Conservation (phyloP, 257 asterid genomes). For the Verbascum thapsus region DNA sequence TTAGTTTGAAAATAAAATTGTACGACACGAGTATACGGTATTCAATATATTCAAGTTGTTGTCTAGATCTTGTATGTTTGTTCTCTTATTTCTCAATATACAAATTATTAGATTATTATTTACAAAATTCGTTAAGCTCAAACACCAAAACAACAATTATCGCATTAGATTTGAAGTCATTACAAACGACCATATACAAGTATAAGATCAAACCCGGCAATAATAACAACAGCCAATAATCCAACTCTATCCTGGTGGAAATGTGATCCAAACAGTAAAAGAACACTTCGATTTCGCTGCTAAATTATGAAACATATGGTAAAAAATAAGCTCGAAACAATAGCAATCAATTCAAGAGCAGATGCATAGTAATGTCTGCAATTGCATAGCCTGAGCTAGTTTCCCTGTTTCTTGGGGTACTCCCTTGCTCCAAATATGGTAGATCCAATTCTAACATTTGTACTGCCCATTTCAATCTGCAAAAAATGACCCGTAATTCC, state of each 20-base stretch:
- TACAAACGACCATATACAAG: neutral
- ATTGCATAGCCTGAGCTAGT: constrained; percentile 24
- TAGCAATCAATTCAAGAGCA: constrained; percentile 24
- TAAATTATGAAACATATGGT: neutral
- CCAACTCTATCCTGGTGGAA: neutral
- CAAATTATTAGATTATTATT: too few relatives aligned
- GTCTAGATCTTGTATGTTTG: too few relatives aligned
- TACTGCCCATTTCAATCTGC: constrained; percentile 98
- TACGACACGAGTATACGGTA: too few relatives aligned
- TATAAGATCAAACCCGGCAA: neutral
- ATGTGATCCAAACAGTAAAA: too few relatives aligned
- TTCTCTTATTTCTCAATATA: too few relatives aligned
- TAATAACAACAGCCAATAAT: neutral
- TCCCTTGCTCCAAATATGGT: constrained; percentile 96
- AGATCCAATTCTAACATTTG: constrained; percentile 91
- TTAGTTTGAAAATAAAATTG: too few relatives aligned
- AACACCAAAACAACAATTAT: too few relatives aligned
- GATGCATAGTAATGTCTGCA: constrained; percentile 20
- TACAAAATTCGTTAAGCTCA: too few relatives aligned
- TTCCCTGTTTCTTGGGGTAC: constrained; percentile 56
- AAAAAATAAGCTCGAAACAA: constrained; percentile 10
- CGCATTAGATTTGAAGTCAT: neutral
- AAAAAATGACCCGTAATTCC: constrained; percentile 25
- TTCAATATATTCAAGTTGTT: too few relatives aligned
- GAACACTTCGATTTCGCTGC: too few relatives aligned